A percentile compares a stretch with the other conserved stretches of the same genome.
phyloP scores from a whole-genome alignment of 805 yeast species.

The Candida anglica region DNA sequence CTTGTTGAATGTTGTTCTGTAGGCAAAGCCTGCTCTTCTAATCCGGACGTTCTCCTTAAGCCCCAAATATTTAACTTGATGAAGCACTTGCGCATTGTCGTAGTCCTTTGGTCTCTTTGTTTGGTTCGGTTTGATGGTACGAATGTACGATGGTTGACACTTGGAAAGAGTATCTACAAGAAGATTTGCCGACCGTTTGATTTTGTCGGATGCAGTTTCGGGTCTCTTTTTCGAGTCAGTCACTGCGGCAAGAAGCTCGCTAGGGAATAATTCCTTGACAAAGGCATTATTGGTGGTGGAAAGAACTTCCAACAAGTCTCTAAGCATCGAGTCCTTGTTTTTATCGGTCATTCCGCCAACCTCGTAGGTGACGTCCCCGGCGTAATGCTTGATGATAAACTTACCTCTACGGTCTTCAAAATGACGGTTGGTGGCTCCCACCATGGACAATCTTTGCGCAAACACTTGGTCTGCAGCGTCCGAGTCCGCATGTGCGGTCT shows the following conservation, averaged over 20 bases:
- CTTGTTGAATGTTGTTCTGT: conserved; percentile 93
- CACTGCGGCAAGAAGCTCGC: conserved; percentile 28
- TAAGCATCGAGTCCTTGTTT: conserved; percentile 89
- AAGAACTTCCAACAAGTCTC: conserved; percentile 79
- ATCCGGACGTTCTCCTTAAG: conserved; percentile 95
- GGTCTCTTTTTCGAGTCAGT: conserved; percentile 72
- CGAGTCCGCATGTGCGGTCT: conserved; percentile 98
- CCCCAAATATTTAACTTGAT: conserved; percentile 94
- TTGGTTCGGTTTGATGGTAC: conserved; percentile 97
- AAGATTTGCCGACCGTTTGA: conserved; percentile 85
- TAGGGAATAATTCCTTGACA: conserved; percentile 52
- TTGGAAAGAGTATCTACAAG: conserved; percentile 84
- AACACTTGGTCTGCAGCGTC: conserved; percentile 95
- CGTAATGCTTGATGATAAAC: conserved; percentile 91
- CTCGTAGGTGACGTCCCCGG: conserved; percentile 96
- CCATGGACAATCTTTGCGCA: conserved; percentile 84
- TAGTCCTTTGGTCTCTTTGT: conserved; percentile 87
- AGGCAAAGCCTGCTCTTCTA: conserved; percentile 98
- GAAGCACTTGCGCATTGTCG: conserved; percentile 84
- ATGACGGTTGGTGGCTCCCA: conserved; percentile 72
- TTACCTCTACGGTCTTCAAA: conserved; percentile 86
- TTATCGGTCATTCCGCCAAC: conserved; percentile 90
- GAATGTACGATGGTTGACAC: conserved; percentile 92
- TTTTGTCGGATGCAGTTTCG: conserved; percentile 95
- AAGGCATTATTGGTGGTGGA: conserved; percentile 68